Percentiles rank a stretch among this genome's conserved stretches.
Evolutionary conservation across 106 monocot genomes (phyloP).

Genomic region (Acanthochlamys bracteata): DNA sequence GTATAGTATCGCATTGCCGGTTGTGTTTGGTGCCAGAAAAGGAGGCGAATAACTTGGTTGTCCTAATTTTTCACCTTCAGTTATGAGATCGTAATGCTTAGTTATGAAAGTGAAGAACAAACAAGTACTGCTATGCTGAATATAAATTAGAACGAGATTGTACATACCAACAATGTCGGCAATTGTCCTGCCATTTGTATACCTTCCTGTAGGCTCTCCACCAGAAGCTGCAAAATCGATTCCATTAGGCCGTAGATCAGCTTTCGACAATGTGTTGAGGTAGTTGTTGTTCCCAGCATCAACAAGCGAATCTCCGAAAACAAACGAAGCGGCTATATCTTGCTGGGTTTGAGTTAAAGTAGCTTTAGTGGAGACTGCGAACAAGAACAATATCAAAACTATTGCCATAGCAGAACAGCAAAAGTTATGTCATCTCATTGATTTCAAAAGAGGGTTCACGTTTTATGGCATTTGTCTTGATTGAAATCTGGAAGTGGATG

Average conservation of each 20-base stretch:
- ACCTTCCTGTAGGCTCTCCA: conserved; percentile 75
- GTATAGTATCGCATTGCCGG: conserved; percentile 41
- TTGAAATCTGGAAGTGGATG: neutral
- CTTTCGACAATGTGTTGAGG: conserved; percentile 64
- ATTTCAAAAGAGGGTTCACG: neutral
- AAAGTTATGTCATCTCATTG: neutral
- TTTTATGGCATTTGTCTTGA: neutral
- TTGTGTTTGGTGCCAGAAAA: conserved; percentile 63
- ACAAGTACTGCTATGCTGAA: neutral
- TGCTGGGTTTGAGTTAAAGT: neutral
- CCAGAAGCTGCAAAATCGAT: conserved; percentile 70
- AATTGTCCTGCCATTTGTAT: conserved; percentile 85
- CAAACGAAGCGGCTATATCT: conserved; percentile 41
- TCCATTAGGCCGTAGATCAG: conserved; percentile 70
- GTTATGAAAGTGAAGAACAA: neutral
- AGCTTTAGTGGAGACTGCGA: neutral
- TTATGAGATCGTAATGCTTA: neutral
- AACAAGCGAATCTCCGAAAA: conserved; percentile 88
- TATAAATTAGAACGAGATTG: neutral
- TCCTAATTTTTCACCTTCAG: conserved; percentile 24
- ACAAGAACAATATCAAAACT: neutral
- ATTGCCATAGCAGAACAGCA: neutral
- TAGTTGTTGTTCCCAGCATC: conserved; percentile 90
- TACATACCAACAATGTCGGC: conserved; percentile 71
- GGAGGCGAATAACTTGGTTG: conserved; percentile 33